phyloP scores from a whole-genome alignment of 1,139 yeast genomes.

The Blastobotrys capitulatus region DNA sequence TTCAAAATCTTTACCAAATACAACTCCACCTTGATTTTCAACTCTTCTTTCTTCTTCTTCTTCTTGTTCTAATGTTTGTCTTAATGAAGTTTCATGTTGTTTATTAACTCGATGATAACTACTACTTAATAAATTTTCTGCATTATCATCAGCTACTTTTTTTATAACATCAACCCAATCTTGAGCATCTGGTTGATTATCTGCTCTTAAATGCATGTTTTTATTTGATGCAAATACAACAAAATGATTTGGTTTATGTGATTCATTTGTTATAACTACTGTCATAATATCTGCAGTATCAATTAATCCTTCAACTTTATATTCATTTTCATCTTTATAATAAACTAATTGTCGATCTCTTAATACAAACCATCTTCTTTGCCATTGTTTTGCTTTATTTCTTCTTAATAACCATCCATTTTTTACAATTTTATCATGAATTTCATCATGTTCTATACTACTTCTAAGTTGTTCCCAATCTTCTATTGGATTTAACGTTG shows the following conservation, averaged over 20 bases:
- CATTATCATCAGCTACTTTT: constrained; percentile 28
- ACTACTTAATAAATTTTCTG: constrained; percentile 22
- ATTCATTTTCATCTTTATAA: constrained; percentile 53
- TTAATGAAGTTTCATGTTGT: background rate
- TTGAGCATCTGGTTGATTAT: constrained; percentile 33
- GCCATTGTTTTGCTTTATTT: constrained; percentile 39
- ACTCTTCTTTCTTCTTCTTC: background rate
- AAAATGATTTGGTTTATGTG: constrained; percentile 36
- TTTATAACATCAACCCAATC: constrained; percentile 41
- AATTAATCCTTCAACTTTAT: constrained; percentile 49
- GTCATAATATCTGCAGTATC: constrained; percentile 36
- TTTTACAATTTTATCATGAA: constrained; percentile 5
- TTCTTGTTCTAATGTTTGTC: background rate
- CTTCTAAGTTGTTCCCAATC: background rate
- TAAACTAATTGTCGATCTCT: constrained; percentile 50
- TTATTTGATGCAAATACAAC: constrained; percentile 40
- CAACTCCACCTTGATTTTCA: background rate
- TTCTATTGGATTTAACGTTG: background rate
- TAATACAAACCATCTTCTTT: constrained; percentile 54
- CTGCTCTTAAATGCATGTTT: constrained; percentile 42
- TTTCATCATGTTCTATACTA: background rate
- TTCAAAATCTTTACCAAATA: background rate
- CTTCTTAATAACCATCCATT: constrained; percentile 33
- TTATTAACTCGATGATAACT: constrained; percentile 23
- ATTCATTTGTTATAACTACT: constrained; percentile 38